Conservation (phyloP, 2,329 filamentous ascomycete species). For the Ophiocordyceps camponoti-leonardi region DNA sequence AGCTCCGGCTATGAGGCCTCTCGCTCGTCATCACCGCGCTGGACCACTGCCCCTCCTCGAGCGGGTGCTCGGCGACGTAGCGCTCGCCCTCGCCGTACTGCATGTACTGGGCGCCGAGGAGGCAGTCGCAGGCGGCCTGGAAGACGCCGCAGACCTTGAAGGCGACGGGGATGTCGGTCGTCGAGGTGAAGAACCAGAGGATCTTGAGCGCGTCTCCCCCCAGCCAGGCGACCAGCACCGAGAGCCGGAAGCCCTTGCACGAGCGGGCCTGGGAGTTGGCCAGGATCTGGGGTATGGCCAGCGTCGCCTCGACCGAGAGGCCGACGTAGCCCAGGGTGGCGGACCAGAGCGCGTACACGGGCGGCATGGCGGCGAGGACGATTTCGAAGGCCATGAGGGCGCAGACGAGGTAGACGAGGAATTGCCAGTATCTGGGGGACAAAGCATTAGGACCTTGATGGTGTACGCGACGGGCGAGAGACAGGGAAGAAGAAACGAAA, state of each 20-base stretch:
- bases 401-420: conserved; percentile 50
- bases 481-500: conserved; percentile 4
- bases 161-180: conserved; percentile 51
- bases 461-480: background rate
- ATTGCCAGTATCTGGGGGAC: conserved; percentile 59
- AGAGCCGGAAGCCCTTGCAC: conserved; percentile 62
- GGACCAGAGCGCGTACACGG: conserved; percentile 49
- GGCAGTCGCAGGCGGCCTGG: conserved; percentile 59
- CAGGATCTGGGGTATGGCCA: conserved; percentile 64
- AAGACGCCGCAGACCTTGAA: conserved; percentile 75
- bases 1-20: conserved; percentile 15
- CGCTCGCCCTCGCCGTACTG: conserved; percentile 42
- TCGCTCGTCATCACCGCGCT: conserved; percentile 11
- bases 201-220: conserved; percentile 74
- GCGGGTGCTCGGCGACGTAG: conserved; percentile 19
- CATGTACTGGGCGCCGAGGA: conserved; percentile 58
- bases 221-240: conserved; percentile 62
- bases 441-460: no score
- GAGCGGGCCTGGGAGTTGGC: conserved; percentile 51
- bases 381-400: conserved; percentile 46
- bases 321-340: conserved; percentile 55
- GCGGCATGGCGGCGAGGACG: conserved; percentile 39
- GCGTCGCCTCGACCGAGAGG: conserved; percentile 61
- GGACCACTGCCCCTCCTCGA: conserved; percentile 16
- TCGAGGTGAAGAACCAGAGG: conserved; percentile 66